Percentiles rank a stretch among this genome's conserved stretches.
Conservation (phyloP, 78 protist species). For the Chrysochromulina parva region DNA sequence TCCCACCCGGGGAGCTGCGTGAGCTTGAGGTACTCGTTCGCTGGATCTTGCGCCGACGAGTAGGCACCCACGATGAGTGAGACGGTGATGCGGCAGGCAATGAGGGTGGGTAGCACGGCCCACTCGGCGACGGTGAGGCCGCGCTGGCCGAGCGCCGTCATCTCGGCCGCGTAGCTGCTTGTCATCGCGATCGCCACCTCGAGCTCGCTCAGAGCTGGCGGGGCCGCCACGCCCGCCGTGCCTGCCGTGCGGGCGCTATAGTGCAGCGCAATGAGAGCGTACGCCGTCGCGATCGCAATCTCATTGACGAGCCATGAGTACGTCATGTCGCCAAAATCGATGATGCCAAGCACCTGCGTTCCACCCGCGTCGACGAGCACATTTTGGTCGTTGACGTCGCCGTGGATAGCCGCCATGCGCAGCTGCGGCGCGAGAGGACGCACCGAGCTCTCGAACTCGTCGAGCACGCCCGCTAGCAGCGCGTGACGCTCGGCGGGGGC, state of each 20-base stretch:
- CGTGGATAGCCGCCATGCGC: not conserved
- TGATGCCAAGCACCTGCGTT: not conserved
- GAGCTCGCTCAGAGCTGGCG: not conserved
- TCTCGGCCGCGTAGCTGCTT: not conserved
- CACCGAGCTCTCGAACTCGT: not conserved
- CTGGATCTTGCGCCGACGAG: not conserved
- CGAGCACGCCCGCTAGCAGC: not conserved
- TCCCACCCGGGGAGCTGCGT: not conserved
- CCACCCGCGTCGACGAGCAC: not conserved
- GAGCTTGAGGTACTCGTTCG: not conserved
- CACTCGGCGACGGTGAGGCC: not conserved
- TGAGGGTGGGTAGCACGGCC: not conserved
- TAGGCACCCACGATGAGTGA: not conserved
- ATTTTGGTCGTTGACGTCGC: slow-evolving; percentile 10
- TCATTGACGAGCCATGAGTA: not conserved
- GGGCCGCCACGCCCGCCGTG: not conserved
- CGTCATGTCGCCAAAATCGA: not conserved
- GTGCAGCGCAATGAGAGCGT: not conserved
- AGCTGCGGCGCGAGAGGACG: not conserved
- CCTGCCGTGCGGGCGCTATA: not conserved
- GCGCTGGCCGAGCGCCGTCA: no score
- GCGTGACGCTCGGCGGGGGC: not conserved
- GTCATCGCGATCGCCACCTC: not conserved
- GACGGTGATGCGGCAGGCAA: not conserved
- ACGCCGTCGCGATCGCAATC: not conserved